Evolutionary conservation across 208 protist genomes (phyloP), one percentile per base, ranked within the genome.

Genomic region (Trypanosoma vivax): DNA sequence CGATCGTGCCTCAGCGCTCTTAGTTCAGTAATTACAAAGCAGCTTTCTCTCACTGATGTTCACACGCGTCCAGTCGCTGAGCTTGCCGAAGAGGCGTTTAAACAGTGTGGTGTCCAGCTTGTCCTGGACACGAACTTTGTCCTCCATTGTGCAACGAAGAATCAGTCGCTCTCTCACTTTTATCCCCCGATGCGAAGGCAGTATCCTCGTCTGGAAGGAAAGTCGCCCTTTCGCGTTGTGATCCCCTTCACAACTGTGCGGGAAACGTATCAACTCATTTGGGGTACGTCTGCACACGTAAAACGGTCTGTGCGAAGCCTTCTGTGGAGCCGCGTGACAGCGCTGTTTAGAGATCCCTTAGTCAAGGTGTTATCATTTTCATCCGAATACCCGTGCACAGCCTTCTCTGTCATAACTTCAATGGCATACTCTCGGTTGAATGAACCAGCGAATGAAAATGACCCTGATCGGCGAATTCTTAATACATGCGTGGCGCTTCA

Each of bases 61-160:
- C 30, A 88, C 59, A 70, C 53, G 18, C 71, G 73, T 33, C 27
- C 51, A n/a, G 41, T 89, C 6, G 41, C 34, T 47, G 42, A 49
- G 31, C 35, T 88, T 38, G 73, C 70, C 1, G 62, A 66, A n/a
- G 56, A 30, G 3, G 70, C 73, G 3, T 35, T 83, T 21, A 48
- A 70, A 13, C 40, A 60, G 0, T 61, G 69, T n/a, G 60, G 63
- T n/a, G 28, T 49, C 0, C 16, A 84, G 4, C 35, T 94, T 1
- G 73, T 94, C 23, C 38, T 91, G 13, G 87, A 94, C 61, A 94
- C 87, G 0, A 94, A 94, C 52, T 83, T 90, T 68, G 47, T 94
- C 14, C 45, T 94, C 19, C 82, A 94, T 19, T 84, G 80, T 35
- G 71, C 74, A 9, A 34, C 78, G 6, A 89, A 89, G 38, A 77